Conservation (phyloP, 306 rosid species). For the Quercus gilva region DNA sequence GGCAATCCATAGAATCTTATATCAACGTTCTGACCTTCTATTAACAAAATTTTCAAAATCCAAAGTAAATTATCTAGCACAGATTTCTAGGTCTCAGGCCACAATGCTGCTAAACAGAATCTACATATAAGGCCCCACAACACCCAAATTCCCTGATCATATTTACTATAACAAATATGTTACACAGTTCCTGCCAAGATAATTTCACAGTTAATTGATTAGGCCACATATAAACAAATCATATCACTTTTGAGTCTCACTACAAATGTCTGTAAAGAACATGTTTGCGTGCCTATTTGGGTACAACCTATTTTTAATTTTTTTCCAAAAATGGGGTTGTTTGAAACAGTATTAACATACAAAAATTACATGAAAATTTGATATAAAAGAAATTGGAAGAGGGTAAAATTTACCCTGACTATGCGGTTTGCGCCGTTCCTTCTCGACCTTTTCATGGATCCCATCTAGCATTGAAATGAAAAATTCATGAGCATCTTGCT, state of each 20-base stretch:
- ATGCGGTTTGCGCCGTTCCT: constrained; percentile 60
- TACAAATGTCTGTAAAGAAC: neutral
- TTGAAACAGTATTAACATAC: neutral
- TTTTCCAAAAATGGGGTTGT: no score
- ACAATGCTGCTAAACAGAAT: neutral
- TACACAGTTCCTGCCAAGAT: neutral
- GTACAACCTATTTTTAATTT: no score
- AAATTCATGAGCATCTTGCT: constrained; percentile 98
- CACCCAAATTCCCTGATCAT: neutral
- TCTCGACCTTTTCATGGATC: constrained; percentile 86
- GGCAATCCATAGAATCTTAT: neutral
- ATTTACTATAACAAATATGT: neutral
- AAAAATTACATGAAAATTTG: constrained; percentile 5
- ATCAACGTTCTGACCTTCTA: neutral
- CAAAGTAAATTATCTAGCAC: neutral
- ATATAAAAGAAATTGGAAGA: neutral
- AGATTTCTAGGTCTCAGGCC: neutral
- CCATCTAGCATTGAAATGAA: constrained; percentile 98
- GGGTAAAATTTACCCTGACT: constrained; percentile 61
- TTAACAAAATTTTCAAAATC: neutral
- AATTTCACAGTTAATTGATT: neutral
- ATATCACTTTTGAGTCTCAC: neutral
- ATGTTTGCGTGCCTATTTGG: neutral
- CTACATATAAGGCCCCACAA: neutral
- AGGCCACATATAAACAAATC: neutral